These are phyloP conservation scores for Prunella vulgaris DNA, from an alignment of 257 asterid species.

Conservation along the genomic window DNA sequence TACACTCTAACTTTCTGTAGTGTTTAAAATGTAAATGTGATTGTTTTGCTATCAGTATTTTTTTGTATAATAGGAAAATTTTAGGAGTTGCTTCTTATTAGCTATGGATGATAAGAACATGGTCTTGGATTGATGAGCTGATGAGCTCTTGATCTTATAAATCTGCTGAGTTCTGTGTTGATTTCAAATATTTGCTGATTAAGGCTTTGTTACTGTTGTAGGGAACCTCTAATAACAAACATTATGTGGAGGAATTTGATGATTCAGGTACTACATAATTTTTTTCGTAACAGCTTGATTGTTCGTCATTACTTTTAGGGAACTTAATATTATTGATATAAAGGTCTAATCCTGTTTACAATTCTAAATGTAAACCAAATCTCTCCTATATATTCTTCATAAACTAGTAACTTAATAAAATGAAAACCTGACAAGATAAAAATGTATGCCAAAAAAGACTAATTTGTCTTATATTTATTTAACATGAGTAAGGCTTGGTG, in stretches of 20 bases:
- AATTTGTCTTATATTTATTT: background rate
- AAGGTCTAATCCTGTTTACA: background rate
- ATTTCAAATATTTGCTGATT: slow-evolving; percentile 12
- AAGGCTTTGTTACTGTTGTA: slow-evolving; percentile 23
- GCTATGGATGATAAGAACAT: background rate
- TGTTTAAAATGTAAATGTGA: background rate
- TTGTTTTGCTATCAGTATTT: too few species aligned
- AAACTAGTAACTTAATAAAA: background rate
- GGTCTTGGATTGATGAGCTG: background rate
- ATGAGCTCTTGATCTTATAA: background rate
- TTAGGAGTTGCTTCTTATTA: background rate
- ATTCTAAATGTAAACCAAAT: background rate
- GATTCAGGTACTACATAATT: slow-evolving; percentile 56
- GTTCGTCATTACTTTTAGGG: background rate
- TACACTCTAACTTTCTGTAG: background rate
- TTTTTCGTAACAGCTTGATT: background rate
- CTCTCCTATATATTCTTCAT: background rate
- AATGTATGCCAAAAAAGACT: background rate
- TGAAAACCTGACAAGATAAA: background rate
- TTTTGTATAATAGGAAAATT: background rate
- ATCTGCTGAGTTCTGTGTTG: slow-evolving; percentile 4
- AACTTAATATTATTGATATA: background rate
- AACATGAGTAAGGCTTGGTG: background rate
- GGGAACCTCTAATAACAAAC: slow-evolving; percentile 97
- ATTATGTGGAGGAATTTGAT: slow-evolving; percentile 96